Evolutionary conservation across 2,329 filamentous ascomycete genomes (phyloP).

Genomic region (Fusarium odoratissimum): DNA sequence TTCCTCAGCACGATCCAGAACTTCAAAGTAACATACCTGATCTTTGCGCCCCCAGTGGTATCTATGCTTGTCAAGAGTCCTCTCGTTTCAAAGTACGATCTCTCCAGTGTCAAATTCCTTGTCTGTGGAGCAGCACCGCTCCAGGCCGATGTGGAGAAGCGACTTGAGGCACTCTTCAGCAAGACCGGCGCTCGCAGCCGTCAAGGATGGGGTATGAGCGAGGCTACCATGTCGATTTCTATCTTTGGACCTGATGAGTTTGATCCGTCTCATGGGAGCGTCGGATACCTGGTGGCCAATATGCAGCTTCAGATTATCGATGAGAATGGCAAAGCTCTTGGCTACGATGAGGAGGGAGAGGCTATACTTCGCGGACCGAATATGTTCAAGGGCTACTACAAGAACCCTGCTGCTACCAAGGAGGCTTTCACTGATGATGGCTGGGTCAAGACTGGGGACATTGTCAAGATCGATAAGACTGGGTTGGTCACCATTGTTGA

Average conservation of each 20-base stretch:
- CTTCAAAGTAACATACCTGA: not conserved
- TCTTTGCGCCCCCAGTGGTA: slow-evolving; percentile 7
- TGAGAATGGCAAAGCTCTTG: not conserved
- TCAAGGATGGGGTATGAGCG: slow-evolving; percentile 18
- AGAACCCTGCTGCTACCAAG: not conserved
- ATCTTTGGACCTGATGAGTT: slow-evolving; percentile 12
- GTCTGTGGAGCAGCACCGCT: slow-evolving; percentile 13
- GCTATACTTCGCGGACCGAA: not conserved
- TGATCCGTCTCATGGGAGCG: not conserved
- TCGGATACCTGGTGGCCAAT: slow-evolving; percentile 7
- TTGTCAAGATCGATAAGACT: not conserved
- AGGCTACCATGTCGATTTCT: slow-evolving; percentile 1
- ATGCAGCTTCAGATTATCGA: not conserved
- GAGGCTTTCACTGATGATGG: slow-evolving; percentile 1
- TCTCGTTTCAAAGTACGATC: not conserved
- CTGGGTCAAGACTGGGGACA: slow-evolving; percentile 8
- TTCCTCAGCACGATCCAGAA: not conserved
- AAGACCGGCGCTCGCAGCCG: not conserved
- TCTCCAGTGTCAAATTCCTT: not conserved
- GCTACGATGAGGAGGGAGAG: not conserved
- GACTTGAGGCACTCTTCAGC: slow-evolving; percentile 1
- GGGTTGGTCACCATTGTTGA: slow-evolving; percentile 4
- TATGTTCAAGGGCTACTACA: slow-evolving; percentile 5
- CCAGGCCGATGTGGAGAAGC: not conserved
- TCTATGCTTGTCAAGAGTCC: not conserved